Base-by-base conservation (phyloP, 2,329 filamentous ascomycete genomes). In the Ophiostoma novo-ulmi region DNA sequence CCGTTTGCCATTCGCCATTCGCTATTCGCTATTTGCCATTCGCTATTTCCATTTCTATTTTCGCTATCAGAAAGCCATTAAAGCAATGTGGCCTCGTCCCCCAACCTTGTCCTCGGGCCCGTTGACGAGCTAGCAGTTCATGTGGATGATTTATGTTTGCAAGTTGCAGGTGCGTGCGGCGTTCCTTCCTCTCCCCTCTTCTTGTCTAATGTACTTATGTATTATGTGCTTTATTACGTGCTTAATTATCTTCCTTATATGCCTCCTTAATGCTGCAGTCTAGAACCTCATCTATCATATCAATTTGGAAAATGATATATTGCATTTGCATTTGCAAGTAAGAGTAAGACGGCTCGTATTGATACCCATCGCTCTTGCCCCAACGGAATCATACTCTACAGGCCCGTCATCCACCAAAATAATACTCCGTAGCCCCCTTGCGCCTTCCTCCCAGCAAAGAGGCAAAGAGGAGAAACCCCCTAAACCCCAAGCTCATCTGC, bases 81-180 rank as follows among this genome's bases (percentile, higher is more conserved):
- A 7, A 35, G 58, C 58, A 63, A 63, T 63, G 58, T 63, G 58
- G 58, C 58, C 58, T 63, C n/a, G 58, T 63, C 58, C 26, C 55
- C 31, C 55, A 13, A 61, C 55, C n/a, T 61, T 26, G 55, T 4
- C 52, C 17, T 31, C 31, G 31, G 31, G 31, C 31, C 31, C 31
- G 31, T 31, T 31, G 31, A 31, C 31, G 31, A 26, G 52, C 52
- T 14, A 35, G 58, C 26, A 63, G 61, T 66, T 44, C 8, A 14
- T 22, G 35, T 66, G 22, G 55, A 52, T 26, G 22, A 11, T 63
- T 26, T 1, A 22, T 11, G 11, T 17, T 1, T 63, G 22, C 26
- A 63, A 35, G 26, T 44, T 48, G 44, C 44, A 48, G 14, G 44
- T 48, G 44, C 44, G 44, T 48, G 44, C 14, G 44, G 44, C 44